These are phyloP conservation scores for Actinidia chinensis DNA, from an alignment of 179 eudicot species.

Conservation along the genomic window DNA sequence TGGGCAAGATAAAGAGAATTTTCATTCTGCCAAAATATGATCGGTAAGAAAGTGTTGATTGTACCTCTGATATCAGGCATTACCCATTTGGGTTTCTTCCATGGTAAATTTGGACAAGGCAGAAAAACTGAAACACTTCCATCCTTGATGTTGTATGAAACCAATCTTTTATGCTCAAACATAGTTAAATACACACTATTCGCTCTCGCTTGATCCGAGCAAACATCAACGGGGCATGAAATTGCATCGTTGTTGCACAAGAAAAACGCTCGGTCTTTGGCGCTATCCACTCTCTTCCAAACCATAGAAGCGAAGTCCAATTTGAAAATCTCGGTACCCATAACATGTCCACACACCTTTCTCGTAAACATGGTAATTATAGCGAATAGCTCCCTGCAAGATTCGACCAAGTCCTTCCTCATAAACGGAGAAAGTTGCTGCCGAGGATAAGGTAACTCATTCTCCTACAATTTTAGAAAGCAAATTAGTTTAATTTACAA, in stretches of 20 bases:
- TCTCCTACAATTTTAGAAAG: background rate
- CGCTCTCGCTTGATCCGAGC: background rate
- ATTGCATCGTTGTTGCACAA: no score
- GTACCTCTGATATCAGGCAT: slow-evolving; percentile 1
- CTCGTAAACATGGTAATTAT: background rate
- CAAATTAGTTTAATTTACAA: no score
- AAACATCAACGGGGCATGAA: background rate
- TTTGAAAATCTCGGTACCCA: background rate
- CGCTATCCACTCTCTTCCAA: slow-evolving; percentile 11
- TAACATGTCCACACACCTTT: background rate
- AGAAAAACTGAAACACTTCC: background rate
- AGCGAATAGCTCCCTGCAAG: background rate
- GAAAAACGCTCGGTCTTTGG: slow-evolving; percentile 10
- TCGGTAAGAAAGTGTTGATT: background rate
- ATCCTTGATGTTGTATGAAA: slow-evolving; percentile 3
- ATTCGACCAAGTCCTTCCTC: background rate
- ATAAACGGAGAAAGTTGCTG: background rate
- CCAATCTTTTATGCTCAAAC: background rate
- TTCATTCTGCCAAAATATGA: background rate
- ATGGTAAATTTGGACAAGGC: slow-evolving; percentile 5
- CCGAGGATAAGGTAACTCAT: background rate
- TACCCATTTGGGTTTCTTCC: background rate
- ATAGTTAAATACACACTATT: background rate
- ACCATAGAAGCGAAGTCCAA: background rate
- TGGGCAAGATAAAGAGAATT: background rate